These are phyloP conservation scores for Pyricularia pennisetigena DNA, from an alignment of 2,329 filamentous ascomycete species.

Conservation along the genomic window DNA sequence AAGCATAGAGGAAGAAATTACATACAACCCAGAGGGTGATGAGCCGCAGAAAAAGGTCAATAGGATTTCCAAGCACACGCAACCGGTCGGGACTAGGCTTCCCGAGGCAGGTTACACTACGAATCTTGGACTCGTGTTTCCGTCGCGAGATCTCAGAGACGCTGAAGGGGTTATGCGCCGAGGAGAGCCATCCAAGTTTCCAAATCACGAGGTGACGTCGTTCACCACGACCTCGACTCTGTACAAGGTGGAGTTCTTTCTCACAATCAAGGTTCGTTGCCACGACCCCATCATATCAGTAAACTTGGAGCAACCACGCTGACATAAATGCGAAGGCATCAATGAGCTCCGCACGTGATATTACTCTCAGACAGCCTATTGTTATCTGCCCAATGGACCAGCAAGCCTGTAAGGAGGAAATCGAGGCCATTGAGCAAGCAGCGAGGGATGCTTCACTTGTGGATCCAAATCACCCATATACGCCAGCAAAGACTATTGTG, in stretches of 20 bases:
- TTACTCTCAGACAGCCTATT: slow-evolving; percentile 80
- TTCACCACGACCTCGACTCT: slow-evolving; percentile 91
- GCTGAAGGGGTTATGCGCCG: slow-evolving; percentile 78
- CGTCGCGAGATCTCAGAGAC: slow-evolving; percentile 79
- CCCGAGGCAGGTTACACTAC: slow-evolving; percentile 89
- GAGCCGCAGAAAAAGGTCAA: slow-evolving; percentile 88
- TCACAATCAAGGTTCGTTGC: slow-evolving; percentile 78
- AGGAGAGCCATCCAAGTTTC: slow-evolving; percentile 70
- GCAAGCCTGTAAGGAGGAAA: slow-evolving; percentile 93
- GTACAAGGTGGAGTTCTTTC: slow-evolving; percentile 97
- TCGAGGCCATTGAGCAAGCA: slow-evolving; percentile 95
- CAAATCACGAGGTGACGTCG: slow-evolving; percentile 76
- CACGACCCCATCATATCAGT: not conserved
- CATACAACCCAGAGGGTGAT: slow-evolving; percentile 96
- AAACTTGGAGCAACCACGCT: not conserved
- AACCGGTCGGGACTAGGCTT: slow-evolving; percentile 72
- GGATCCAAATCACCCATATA: slow-evolving; percentile 81
- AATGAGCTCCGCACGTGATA: slow-evolving; percentile 79
- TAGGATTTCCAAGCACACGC: slow-evolving; percentile 73
- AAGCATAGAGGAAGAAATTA: slow-evolving; percentile 92
- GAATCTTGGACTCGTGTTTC: slow-evolving; percentile 84
- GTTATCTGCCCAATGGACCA: slow-evolving; percentile 94
- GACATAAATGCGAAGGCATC: slow-evolving; percentile 54
- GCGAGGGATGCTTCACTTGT: slow-evolving; percentile 86
- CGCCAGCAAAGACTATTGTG: slow-evolving; percentile 79